Conservation (phyloP, 306 rosid genomes). For the Sicyos baderoa region DNA sequence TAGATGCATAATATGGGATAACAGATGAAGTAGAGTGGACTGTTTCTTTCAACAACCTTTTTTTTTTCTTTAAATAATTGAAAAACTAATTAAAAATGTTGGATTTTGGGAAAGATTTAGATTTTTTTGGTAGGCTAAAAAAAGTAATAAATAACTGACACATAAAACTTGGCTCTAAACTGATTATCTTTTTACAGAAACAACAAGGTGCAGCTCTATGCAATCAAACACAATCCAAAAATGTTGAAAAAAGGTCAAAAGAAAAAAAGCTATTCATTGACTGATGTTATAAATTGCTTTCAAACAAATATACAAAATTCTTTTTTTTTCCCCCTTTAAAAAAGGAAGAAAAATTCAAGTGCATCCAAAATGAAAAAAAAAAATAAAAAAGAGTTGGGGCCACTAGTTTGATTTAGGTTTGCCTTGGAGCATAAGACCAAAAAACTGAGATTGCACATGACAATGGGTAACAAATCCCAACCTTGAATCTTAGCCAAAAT, state of each 20-base stretch:
- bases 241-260: not conserved
- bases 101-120: too few relatives aligned
- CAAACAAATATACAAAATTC: not conserved
- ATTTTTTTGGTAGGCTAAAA: too few relatives aligned
- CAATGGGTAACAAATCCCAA: not conserved
- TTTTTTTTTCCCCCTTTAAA: not conserved
- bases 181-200: too few relatives aligned
- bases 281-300: not conserved
- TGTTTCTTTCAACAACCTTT: not conserved
- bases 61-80: not conserved
- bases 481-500: too few relatives aligned
- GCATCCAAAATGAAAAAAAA: not conserved
- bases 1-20: not conserved
- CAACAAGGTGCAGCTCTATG: too few relatives aligned
- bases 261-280: not conserved
- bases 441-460: not conserved
- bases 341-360: not conserved
- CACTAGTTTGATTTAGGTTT: not conserved
- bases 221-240: too few relatives aligned
- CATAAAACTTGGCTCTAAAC: too few relatives aligned
- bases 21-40: not conserved
- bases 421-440: not conserved
- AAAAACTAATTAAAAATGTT: too few relatives aligned
- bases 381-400: not conserved
- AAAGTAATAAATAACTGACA: too few relatives aligned